Evolutionary conservation across 2,329 filamentous ascomycete species (phyloP).

Genomic region (Phialophora tarda): DNA sequence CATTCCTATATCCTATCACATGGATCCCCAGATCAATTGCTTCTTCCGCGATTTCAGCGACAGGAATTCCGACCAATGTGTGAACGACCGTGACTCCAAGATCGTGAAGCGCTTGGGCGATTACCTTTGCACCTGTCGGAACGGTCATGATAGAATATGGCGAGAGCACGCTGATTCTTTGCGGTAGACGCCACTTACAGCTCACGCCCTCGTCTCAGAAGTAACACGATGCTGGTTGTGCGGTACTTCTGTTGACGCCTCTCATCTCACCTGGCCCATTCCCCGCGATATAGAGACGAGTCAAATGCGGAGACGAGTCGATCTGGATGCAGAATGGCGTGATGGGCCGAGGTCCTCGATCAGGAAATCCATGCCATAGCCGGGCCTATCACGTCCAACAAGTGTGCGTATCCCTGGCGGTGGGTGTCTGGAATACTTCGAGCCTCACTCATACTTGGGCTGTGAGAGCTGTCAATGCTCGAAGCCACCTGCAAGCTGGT

Average conservation of each 20-base stretch:
- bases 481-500: not conserved
- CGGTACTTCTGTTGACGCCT: too few relatives aligned
- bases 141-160: slow-evolving; percentile 14
- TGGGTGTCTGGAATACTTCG: not conserved
- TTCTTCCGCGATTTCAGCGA: slow-evolving; percentile 64
- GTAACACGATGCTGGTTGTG: not conserved
- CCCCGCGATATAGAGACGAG: not conserved
- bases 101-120: slow-evolving; percentile 56
- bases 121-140: slow-evolving; percentile 52
- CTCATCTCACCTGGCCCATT: not conserved
- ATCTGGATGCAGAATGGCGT: slow-evolving; percentile 12
- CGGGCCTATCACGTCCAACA: not conserved
- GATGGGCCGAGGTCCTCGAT: slow-evolving; percentile 18
- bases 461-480: not conserved
- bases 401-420: not conserved
- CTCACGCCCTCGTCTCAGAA: not conserved
- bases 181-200: not conserved
- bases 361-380: not conserved
- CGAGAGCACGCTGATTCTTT: not conserved
- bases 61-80: slow-evolving; percentile 61
- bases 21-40: slow-evolving; percentile 62
- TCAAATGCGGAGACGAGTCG: slow-evolving; percentile 8
- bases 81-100: slow-evolving; percentile 59
- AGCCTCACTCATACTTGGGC: not conserved
- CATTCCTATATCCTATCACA: slow-evolving; percentile 64